Base-by-base conservation (phyloP, 768 basidiomycete genomes). In the Saitozyma podzolica region DNA sequence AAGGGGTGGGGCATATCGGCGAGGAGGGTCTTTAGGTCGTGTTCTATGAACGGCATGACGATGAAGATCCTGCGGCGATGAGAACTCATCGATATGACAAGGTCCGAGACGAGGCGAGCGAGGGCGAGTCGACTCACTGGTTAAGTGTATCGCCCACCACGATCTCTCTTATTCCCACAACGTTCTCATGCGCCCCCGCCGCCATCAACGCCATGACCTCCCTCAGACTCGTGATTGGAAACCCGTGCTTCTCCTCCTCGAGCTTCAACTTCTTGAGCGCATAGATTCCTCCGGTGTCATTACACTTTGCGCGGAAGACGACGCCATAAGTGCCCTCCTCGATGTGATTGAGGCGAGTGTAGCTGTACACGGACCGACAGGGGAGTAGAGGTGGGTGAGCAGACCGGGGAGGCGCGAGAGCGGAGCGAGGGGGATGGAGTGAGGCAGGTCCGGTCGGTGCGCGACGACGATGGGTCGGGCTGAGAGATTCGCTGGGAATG, bases 1-100 rank as follows among this genome's bases (percentile, higher is more conserved):
- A 99, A 99, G 2, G 96, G 94, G 40, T 89, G 86, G 1, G 94
- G 93, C 96, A 98, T 98, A 64, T 91, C 82, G 29, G 89, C 90
- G 61, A 99, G 84, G 56, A 99, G 85, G 7, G 94, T 89, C 81
- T 99, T 99, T 78, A 99, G 88, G 79, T 99, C 96, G 80, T 99
- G 96, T 80, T 99, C 96, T 77, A 99, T 95, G 76, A 99, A 99
- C 79, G 96, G 93, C 94, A 96, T 96, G 42, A 98, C 96, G 67
- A 99, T 94, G 80, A 94, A 99, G 50, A 98, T 92, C 83, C 96
- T 97, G 54, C 16, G 59, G 8, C 20, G 9, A 40, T 17, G 19
- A 39, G 9, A 6, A 37, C 37, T 58, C 52, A 65, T 54, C 56
- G n/a, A 9, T 29, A 39, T 51, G 47, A 19, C 39, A 19, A 7